Percentiles rank a stretch among this genome's conserved stretches.
Evolutionary conservation across 768 basidiomycete species (phyloP).

Genomic region (Mycena pura): DNA sequence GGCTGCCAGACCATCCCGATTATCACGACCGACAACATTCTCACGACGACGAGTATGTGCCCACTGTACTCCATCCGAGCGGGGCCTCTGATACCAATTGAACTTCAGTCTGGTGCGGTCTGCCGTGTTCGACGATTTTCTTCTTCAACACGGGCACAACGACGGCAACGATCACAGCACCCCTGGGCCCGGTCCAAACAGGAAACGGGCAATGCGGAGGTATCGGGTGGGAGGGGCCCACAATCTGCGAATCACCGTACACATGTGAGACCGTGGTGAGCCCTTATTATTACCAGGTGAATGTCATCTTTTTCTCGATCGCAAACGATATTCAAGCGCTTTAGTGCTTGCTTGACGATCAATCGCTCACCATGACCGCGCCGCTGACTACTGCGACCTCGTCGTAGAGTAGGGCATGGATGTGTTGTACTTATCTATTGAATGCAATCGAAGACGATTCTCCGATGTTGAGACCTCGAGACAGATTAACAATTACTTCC

Average conservation of each 20-base stretch:
- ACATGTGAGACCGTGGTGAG: too few relatives aligned
- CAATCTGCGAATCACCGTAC: neutral
- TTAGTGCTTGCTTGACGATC: slow-evolving; percentile 1
- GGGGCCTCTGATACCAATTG: neutral
- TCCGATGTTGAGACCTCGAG: neutral
- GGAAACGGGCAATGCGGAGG: slow-evolving; percentile 2
- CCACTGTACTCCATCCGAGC: too few relatives aligned
- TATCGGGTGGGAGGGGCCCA: slow-evolving; percentile 1
- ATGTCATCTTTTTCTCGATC: neutral
- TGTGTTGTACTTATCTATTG: too few relatives aligned
- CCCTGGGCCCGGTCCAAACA: neutral
- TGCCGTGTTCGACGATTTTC: neutral
- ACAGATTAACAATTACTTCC: slow-evolving; percentile 1
- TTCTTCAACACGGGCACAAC: neutral
- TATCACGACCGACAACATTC: too few relatives aligned
- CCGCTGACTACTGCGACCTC: too few relatives aligned
- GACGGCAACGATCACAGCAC: neutral
- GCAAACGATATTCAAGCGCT: neutral
- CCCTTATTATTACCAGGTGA: neutral
- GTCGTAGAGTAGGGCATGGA: too few relatives aligned
- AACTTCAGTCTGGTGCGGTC: neutral
- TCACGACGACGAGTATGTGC: too few relatives aligned
- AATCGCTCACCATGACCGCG: too few relatives aligned
- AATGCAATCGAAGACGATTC: slow-evolving; percentile 1
- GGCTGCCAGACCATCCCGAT: too few relatives aligned